Evolutionary conservation across 1,284 basidiomycete species (phyloP).

Genomic region (Cutaneotrichosporon cutaneum): DNA sequence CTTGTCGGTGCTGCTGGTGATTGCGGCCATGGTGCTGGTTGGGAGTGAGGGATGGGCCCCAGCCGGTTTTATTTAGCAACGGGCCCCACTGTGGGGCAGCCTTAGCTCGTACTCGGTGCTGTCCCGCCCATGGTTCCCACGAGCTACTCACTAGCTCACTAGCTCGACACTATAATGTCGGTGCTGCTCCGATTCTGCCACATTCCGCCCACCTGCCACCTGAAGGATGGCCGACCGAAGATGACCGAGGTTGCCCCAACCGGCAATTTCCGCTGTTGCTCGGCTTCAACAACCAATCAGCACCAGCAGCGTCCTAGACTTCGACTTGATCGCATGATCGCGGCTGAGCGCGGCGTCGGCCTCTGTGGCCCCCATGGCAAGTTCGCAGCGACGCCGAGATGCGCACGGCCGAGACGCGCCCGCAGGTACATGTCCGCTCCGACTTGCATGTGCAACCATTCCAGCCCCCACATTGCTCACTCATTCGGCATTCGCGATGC

Average conservation of each 20-base stretch:
- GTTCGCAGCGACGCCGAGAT: no score
- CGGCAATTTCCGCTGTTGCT: not conserved
- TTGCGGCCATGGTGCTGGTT: not conserved
- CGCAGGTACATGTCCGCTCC: no score
- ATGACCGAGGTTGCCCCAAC: not conserved
- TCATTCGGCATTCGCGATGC: not conserved
- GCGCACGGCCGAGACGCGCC: no score
- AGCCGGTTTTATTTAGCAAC: not conserved
- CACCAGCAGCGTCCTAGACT: not conserved
- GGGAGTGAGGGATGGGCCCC: not conserved
- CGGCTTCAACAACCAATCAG: not conserved
- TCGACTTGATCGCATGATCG: no score
- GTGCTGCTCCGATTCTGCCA: not conserved
- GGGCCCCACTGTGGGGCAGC: not conserved
- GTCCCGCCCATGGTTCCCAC: not conserved
- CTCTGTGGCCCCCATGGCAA: no score
- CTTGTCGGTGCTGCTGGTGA: not conserved
- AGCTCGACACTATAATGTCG: no score
- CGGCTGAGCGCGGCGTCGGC: no score
- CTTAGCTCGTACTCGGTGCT: not conserved
- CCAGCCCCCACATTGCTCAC: no score
- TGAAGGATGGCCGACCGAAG: not conserved
- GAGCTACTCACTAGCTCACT: no score
- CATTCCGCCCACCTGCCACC: not conserved
- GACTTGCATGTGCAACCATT: no score